Evolutionary conservation across 2,329 filamentous ascomycete species (phyloP), one percentile per base, ranked within the genome.

Genomic region (Colletotrichum spinosum): DNA sequence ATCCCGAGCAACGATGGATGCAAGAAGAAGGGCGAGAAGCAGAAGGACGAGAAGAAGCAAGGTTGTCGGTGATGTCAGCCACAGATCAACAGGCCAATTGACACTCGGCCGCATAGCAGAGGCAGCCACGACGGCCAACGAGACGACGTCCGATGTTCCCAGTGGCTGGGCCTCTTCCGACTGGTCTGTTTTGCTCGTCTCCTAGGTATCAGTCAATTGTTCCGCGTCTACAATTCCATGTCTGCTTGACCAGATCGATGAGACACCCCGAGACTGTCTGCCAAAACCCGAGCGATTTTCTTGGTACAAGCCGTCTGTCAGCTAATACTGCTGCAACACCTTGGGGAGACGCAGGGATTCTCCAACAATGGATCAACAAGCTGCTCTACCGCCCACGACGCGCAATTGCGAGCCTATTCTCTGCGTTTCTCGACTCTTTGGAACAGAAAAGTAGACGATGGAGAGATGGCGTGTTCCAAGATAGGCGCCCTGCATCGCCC

Each of bases 301-400:
- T 25, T 25, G 25, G 25, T 25, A 25, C 25, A 25, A 25, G 25
- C 25, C 25, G 25, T 25, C 25, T 49, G 35, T 48, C 15, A 44
- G 50, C 46, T n/a, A n/a, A n/a, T n/a, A 50, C 8, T 10, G 44
- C 44, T 25, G 25, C 25, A 25, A 33, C 8, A 9, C 44, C 25
- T 10, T 25, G 35, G 17, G 37, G n/a, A 12, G n/a, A 10, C 9
- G 17, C 50, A 65, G 61, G 61, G 56, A 52, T 65, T 60, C 56
- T 62, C 62, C 41, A 62, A 25, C 25, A 65, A 7, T n/a, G 35
- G 57, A 65, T 65, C 51, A 46, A 38, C 51, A 51, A 37, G 42
- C 56, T 45, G 41, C 38, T 58, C 46, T 50, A 33, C n/a, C 34
- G 25, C 25, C 25, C 4, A 5, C 25, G 25, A 25, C 25, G 25